Percentiles rank a stretch among this genome's conserved stretches.
These are phyloP conservation scores for Avena sativa DNA, from an alignment of 176 grass and related monocot species.

Conservation along the genomic window DNA sequence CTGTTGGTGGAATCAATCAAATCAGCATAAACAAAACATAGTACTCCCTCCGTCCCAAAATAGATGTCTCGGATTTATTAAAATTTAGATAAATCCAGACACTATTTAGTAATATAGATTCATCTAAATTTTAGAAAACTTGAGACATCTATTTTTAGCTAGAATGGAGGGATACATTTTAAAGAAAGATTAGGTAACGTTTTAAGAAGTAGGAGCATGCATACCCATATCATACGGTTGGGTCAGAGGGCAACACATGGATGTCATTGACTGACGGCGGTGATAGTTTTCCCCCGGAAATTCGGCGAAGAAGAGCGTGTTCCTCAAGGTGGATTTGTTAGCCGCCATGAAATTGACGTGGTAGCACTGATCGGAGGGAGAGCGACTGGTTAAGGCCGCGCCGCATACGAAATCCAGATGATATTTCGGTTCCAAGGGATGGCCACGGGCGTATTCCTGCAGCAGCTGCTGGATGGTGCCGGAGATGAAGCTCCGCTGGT, in stretches of 20 bases:
- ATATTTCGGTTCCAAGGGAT: background rate
- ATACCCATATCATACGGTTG: background rate
- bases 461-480: background rate
- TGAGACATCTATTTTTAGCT: too few species aligned
- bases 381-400: background rate
- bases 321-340: background rate
- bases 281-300: background rate
- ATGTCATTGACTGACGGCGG: background rate
- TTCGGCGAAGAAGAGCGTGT: background rate
- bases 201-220: too few species aligned
- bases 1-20: too few species aligned
- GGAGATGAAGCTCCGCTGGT: background rate
- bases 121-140: too few species aligned
- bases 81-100: too few species aligned
- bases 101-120: too few species aligned
- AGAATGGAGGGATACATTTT: too few species aligned
- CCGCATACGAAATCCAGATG: background rate
- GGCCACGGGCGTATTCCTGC: background rate
- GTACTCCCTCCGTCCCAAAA: too few species aligned
- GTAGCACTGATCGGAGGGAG: background rate
- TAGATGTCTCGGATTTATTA: too few species aligned
- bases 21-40: too few species aligned
- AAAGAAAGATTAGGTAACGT: too few species aligned
- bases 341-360: background rate
- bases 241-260: background rate